Conservation (phyloP, 1,139 yeast species). For the Hansenula lynferdii region DNA sequence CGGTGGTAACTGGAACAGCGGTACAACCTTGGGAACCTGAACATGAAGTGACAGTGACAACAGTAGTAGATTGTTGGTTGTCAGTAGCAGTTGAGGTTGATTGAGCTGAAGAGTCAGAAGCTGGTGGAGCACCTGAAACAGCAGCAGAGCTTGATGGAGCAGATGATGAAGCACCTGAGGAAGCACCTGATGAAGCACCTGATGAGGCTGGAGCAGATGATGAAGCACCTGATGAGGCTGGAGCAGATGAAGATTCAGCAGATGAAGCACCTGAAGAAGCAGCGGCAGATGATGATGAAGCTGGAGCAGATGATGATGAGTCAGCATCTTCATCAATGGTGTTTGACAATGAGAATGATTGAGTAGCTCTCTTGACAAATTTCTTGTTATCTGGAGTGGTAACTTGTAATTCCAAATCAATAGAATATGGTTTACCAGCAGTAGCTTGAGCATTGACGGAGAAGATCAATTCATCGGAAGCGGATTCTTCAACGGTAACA, state of each 20-base stretch:
- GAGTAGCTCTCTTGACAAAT: not conserved
- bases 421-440: not conserved
- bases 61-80: slow-evolving; percentile 2
- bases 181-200: not conserved
- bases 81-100: slow-evolving; percentile 1
- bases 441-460: not conserved
- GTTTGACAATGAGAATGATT: not conserved
- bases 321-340: not conserved
- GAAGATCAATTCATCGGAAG: not conserved
- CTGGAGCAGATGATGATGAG: slow-evolving; percentile 4
- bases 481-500: not conserved
- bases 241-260: slow-evolving; percentile 2
- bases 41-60: slow-evolving; percentile 2
- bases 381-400: not conserved
- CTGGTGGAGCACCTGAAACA: not conserved
- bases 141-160: not conserved
- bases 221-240: slow-evolving; percentile 2
- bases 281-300: slow-evolving; percentile 4
- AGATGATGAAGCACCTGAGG: not conserved
- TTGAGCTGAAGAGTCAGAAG: not conserved
- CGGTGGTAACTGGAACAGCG: slow-evolving; percentile 11
- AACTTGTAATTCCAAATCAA: not conserved
- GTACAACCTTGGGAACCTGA: not conserved
- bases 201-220: not conserved
- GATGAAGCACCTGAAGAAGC: not conserved